Evolutionary conservation across 176 grass and related monocot species (phyloP).

Genomic region (maize (Zea mays)): DNA sequence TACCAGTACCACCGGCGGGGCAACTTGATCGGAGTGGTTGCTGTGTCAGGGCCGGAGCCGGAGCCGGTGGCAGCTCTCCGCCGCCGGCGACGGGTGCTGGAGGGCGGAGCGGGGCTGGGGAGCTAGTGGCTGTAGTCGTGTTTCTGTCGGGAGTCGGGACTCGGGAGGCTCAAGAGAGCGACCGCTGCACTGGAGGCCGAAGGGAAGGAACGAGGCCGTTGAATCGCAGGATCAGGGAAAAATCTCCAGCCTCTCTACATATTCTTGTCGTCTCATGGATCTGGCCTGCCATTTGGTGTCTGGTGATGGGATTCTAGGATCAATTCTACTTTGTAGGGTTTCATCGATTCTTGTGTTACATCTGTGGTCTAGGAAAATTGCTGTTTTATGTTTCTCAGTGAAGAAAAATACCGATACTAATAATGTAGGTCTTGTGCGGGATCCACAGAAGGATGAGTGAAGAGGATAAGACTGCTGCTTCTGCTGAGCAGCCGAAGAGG

Average conservation of each 20-base stretch:
- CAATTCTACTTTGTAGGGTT: neutral
- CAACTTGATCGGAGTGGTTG: neutral
- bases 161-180: neutral
- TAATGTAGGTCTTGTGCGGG: neutral
- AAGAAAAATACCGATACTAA: neutral
- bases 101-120: neutral
- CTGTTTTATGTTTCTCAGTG: neutral
- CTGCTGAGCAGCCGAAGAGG: constrained; percentile 29
- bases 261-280: neutral
- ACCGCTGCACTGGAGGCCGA: neutral
- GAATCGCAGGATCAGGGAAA: neutral
- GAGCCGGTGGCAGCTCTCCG: neutral
- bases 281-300: neutral
- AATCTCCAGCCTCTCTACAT: neutral
- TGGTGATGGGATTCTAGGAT: neutral
- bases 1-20: neutral
- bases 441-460: constrained; percentile 44
- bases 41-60: neutral
- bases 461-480: constrained; percentile 33
- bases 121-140: neutral
- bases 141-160: constrained; percentile 3
- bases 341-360: neutral
- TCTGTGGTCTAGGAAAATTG: neutral
- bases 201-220: neutral
- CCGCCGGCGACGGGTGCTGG: neutral